phyloP scores from a whole-genome alignment of 2,329 filamentous ascomycete genomes.

The Byssothecium circinans region DNA sequence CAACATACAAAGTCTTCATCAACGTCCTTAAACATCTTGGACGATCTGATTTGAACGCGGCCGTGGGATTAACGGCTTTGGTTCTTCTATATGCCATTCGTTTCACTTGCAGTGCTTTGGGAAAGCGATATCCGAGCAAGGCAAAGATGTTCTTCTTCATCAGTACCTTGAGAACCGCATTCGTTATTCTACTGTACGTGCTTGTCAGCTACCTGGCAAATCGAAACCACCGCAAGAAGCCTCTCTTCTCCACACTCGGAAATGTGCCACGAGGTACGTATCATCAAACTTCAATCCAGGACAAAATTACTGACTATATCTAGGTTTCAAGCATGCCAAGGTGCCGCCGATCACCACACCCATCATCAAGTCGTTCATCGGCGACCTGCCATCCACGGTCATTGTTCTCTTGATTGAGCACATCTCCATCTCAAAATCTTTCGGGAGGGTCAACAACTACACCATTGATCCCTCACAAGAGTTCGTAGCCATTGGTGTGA shows the following conservation, averaged over 20 bases:
- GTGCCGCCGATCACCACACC: slow-evolving; percentile 68
- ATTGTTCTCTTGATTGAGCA: slow-evolving; percentile 97
- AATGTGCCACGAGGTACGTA: slow-evolving; percentile 70
- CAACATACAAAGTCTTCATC: slow-evolving; percentile 84
- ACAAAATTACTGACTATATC: slow-evolving; percentile 14
- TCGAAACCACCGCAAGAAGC: slow-evolving; percentile 58
- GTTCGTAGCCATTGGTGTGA: slow-evolving; percentile 87
- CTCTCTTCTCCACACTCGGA: slow-evolving; percentile 73
- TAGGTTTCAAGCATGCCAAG: slow-evolving; percentile 77
- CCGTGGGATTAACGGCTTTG: slow-evolving; percentile 82
- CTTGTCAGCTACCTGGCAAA: slow-evolving; percentile 85
- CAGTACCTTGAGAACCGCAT: slow-evolving; percentile 81
- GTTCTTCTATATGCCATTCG: slow-evolving; percentile 73
- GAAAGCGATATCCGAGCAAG: slow-evolving; percentile 67
- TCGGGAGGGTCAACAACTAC: slow-evolving; percentile 95
- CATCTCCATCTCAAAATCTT: slow-evolving; percentile 95
- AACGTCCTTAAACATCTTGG: slow-evolving; percentile 73
- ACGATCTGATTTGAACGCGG: slow-evolving; percentile 70
- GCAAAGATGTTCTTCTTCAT: slow-evolving; percentile 83
- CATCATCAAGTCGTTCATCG: slow-evolving; percentile 69
- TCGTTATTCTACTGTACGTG: slow-evolving; percentile 87
- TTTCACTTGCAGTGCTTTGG: slow-evolving; percentile 62
- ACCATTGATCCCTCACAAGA: slow-evolving; percentile 94
- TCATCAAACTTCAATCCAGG: not conserved
- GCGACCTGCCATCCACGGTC: slow-evolving; percentile 78